These are phyloP conservation scores for Arachnomyces sp. DNA, from an alignment of 2,329 filamentous ascomycete species.

Conservation along the genomic window DNA sequence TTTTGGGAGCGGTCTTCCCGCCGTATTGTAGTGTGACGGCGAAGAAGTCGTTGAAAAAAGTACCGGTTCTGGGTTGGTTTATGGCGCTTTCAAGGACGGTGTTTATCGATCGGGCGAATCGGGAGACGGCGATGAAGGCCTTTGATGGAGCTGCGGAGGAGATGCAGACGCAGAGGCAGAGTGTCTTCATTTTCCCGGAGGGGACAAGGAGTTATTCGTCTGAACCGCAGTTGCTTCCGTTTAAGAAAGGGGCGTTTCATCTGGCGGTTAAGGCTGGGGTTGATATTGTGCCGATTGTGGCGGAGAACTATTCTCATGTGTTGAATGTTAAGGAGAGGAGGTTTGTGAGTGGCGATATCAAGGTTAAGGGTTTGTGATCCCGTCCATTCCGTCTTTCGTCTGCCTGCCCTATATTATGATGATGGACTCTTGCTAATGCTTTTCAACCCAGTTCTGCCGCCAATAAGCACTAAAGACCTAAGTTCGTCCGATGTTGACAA, in stretches of 20 bases:
- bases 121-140: slow-evolving; percentile 70
- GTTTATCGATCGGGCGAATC: slow-evolving; percentile 90
- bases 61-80: slow-evolving; percentile 91
- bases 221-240: slow-evolving; percentile 76
- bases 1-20: slow-evolving; percentile 84
- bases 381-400: slow-evolving; percentile 1
- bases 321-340: slow-evolving; percentile 56
- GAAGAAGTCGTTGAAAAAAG: slow-evolving; percentile 71
- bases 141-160: slow-evolving; percentile 76
- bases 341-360: slow-evolving; percentile 64
- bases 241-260: slow-evolving; percentile 98
- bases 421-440: neutral
- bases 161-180: slow-evolving; percentile 63
- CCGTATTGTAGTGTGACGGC: slow-evolving; percentile 88
- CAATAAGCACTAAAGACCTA: slow-evolving; percentile 68
- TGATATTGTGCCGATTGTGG: slow-evolving; percentile 78
- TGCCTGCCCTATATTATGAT: slow-evolving; percentile 7
- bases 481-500: slow-evolving; percentile 70
- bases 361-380: slow-evolving; percentile 59
- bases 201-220: slow-evolving; percentile 85
- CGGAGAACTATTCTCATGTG: slow-evolving; percentile 71
- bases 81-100: slow-evolving; percentile 81
- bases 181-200: slow-evolving; percentile 56
- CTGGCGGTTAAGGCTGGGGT: slow-evolving; percentile 89
- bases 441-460: slow-evolving; percentile 59